Conservation (phyloP, 2,329 filamentous ascomycete genomes). For the Microascus cirrosus region DNA sequence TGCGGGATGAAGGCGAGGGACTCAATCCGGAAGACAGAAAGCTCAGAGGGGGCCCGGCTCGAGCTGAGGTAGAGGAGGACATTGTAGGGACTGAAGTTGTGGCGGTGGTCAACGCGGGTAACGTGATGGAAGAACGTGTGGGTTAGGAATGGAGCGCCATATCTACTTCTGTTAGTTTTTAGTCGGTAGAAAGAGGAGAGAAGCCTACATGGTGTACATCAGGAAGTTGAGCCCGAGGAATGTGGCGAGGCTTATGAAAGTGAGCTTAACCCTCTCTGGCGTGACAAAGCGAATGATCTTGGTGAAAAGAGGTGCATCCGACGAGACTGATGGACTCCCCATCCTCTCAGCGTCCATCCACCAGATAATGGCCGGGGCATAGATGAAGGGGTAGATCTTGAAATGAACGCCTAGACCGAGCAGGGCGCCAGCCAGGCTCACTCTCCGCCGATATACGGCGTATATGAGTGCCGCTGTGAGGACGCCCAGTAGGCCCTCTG, state of each 20-base stretch:
- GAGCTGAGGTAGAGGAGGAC: slow-evolving; percentile 81
- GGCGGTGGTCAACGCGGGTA: slow-evolving; percentile 85
- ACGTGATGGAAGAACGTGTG: slow-evolving; percentile 93
- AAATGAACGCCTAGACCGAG: slow-evolving; percentile 85
- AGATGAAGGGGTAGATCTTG: slow-evolving; percentile 98
- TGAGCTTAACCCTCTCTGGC: slow-evolving; percentile 42
- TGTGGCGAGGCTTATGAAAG: slow-evolving; percentile 54
- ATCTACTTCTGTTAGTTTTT: slow-evolving; percentile 32
- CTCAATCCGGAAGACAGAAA: slow-evolving; percentile 42
- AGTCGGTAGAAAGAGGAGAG: neutral
- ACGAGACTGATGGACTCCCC: neutral
- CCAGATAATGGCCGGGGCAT: slow-evolving; percentile 71
- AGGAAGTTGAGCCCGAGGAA: slow-evolving; percentile 62
- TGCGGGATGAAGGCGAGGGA: slow-evolving; percentile 85
- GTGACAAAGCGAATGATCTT: slow-evolving; percentile 34
- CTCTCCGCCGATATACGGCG: slow-evolving; percentile 57
- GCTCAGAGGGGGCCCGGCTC: slow-evolving; percentile 31
- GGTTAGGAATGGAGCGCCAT: slow-evolving; percentile 69
- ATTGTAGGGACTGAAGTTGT: slow-evolving; percentile 98
- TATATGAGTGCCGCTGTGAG: slow-evolving; percentile 75
- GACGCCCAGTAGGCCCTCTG: slow-evolving; percentile 79
- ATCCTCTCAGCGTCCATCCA: slow-evolving; percentile 57
- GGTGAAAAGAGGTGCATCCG: slow-evolving; percentile 11
- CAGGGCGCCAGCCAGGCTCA: slow-evolving; percentile 58
- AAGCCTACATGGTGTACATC: slow-evolving; percentile 65